Base-by-base conservation (phyloP, 345 rosid genomes). In the Brassica cretica region DNA sequence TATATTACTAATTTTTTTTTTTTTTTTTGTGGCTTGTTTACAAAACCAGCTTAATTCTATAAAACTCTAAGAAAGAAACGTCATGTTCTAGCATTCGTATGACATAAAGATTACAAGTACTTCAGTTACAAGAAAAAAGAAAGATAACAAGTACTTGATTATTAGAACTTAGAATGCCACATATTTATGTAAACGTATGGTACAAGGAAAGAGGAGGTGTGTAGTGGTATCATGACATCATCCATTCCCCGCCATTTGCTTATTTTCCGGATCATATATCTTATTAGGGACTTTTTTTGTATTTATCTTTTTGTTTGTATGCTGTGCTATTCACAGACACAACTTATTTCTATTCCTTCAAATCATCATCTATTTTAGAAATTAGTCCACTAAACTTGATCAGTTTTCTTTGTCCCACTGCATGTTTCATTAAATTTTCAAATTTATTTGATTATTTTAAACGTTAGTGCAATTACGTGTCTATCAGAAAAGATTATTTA, bases 221-320 rank as follows among this genome's bases (percentile, higher is more conserved):
- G 66, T 33, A 14, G 68, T 58, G 49, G n/a, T 27, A 33, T 51
- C 64, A 75, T 68, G 80, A 76, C 80, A 70, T 77, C 80, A 70
- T 77, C 75, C 71, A 63, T 77, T 53, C 30, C 80, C 70, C 70
- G 44, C 80, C 75, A 39, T 61, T 69, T 37, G 70, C 75, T 33
- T 77, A 25, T 63, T 70, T 63, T 35, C 58, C 75, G 75, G 80
- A 51, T 49, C 64, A 70, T 76, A 68, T 30, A 76, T 32, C 58
- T 69, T 3, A 33, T 76, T 4, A 68, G 59, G 46, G 53, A 58
- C 66, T 2, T 68, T 7, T 15, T 11, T 76, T 76, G 74, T 76
- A 49, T 46, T 76, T 70, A 61, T 76, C 56, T 70, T 8, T 49
- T 63, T 63, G 70, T 49, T n/a, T 49, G 56, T 49, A 70, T 21